Percentiles rank a stretch among this genome's conserved stretches.
Conservation (phyloP, 192 early-diverging fungal genomes). For the Funneliformis mosseae region DNA sequence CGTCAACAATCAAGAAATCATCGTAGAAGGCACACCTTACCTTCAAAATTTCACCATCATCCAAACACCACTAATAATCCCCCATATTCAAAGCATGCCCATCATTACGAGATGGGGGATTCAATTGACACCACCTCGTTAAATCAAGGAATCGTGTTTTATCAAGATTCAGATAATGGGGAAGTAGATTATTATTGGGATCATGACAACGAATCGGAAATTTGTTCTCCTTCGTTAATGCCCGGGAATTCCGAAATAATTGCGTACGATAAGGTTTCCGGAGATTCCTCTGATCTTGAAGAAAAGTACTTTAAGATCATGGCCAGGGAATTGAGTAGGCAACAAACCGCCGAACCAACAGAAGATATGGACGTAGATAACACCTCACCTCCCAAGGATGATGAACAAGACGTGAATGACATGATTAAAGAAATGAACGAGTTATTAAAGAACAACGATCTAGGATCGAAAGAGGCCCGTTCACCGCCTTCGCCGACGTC, state of each 20-base stretch:
- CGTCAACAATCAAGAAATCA: no score
- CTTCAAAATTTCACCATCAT: not conserved
- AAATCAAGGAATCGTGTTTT: slow-evolving; percentile 11
- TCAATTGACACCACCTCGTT: not conserved
- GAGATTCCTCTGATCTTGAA: not conserved
- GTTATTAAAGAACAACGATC: not conserved
- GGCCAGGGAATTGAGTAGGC: not conserved
- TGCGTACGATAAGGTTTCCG: not conserved
- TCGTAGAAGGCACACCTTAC: no score
- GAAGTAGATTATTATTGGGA: slow-evolving; percentile 13
- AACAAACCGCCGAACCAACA: not conserved
- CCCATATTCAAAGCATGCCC: not conserved
- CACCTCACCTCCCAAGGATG: not conserved
- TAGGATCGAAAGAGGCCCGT: not conserved
- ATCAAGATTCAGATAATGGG: not conserved
- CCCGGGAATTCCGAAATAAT: not conserved
- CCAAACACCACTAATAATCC: not conserved
- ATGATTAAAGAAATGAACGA: not conserved
- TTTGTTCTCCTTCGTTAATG: slow-evolving; percentile 1
- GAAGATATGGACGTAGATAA: no score
- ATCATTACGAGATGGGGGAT: not conserved
- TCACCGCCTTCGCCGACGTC: not conserved
- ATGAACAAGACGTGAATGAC: not conserved
- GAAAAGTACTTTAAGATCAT: not conserved
- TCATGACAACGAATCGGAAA: not conserved